Conservation (phyloP, 768 basidiomycete species). For the Collybia nuda region DNA sequence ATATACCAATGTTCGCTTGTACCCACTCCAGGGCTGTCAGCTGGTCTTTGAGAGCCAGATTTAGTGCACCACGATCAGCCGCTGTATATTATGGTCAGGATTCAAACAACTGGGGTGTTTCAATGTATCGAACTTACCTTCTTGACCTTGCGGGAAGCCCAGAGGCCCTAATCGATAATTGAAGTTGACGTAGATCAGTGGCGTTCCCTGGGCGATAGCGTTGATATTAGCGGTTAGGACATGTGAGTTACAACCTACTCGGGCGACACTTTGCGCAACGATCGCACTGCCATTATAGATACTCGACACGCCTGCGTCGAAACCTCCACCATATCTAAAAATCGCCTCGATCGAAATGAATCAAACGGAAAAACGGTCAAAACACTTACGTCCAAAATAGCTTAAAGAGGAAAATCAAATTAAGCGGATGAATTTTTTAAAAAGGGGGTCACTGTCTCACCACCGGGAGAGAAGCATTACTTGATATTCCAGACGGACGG, state of each 20-base stretch:
- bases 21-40: slow-evolving; percentile 45
- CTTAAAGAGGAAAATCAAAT: slow-evolving; percentile 12
- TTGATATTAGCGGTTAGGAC: neutral
- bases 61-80: slow-evolving; percentile 27
- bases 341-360: neutral
- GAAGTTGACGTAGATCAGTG: slow-evolving; percentile 46
- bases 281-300: slow-evolving; percentile 24
- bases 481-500: slow-evolving; percentile 37
- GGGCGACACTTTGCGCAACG: slow-evolving; percentile 21
- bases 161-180: slow-evolving; percentile 53
- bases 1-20: slow-evolving; percentile 49
- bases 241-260: slow-evolving; percentile 11
- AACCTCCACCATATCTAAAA: slow-evolving; percentile 22
- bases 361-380: neutral
- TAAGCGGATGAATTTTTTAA: neutral
- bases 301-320: slow-evolving; percentile 15
- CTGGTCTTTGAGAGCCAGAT: slow-evolving; percentile 41
- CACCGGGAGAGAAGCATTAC: slow-evolving; percentile 34
- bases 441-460: slow-evolving; percentile 18
- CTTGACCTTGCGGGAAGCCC: slow-evolving; percentile 41
- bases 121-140: slow-evolving; percentile 19
- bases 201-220: slow-evolving; percentile 25
- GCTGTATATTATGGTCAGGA: slow-evolving; percentile 27
- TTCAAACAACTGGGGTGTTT: neutral
- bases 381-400: slow-evolving; percentile 38